Percentiles rank a stretch among this genome's conserved stretches.
These are phyloP conservation scores for Atkinsonella hypoxylon DNA, from an alignment of 2,329 filamentous ascomycete species.

Conservation along the genomic window DNA sequence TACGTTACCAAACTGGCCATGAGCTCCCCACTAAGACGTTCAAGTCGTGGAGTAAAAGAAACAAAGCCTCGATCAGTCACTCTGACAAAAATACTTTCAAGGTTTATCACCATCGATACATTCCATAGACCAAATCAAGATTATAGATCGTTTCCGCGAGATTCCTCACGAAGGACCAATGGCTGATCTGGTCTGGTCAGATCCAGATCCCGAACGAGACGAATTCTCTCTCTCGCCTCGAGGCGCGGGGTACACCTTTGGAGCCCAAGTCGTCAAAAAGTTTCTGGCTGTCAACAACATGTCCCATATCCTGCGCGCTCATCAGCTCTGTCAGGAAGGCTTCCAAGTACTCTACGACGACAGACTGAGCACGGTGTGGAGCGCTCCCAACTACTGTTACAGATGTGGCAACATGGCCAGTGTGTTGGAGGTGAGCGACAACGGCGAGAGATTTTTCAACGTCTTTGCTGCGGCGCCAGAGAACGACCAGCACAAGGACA, in stretches of 20 bases:
- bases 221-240: slow-evolving; percentile 91
- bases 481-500: slow-evolving; percentile 82
- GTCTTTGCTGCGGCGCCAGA: slow-evolving; percentile 95
- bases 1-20: slow-evolving; percentile 17
- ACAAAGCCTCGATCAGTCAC: neutral
- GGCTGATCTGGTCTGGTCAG: slow-evolving; percentile 98
- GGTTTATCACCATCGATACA: slow-evolving; percentile 83
- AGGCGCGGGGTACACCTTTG: slow-evolving; percentile 94
- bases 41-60: too few relatives aligned
- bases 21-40: too few relatives aligned
- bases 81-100: slow-evolving; percentile 16
- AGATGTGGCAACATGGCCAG: slow-evolving; percentile 95
- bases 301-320: slow-evolving; percentile 94
- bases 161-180: slow-evolving; percentile 98
- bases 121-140: slow-evolving; percentile 98
- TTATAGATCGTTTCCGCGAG: slow-evolving; percentile 96
- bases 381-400: slow-evolving; percentile 92
- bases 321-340: slow-evolving; percentile 95
- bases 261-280: slow-evolving; percentile 94
- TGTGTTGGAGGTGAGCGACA: slow-evolving; percentile 89
- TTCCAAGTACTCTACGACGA: slow-evolving; percentile 97
- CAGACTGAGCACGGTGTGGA: slow-evolving; percentile 91
- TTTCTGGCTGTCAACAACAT: slow-evolving; percentile 96
- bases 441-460: slow-evolving; percentile 90
- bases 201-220: slow-evolving; percentile 92